Evolutionary conservation across 352 stramenopile species (phyloP), one percentile per base, ranked within the genome.

Genomic region (Globisporangium heterothallicum): DNA sequence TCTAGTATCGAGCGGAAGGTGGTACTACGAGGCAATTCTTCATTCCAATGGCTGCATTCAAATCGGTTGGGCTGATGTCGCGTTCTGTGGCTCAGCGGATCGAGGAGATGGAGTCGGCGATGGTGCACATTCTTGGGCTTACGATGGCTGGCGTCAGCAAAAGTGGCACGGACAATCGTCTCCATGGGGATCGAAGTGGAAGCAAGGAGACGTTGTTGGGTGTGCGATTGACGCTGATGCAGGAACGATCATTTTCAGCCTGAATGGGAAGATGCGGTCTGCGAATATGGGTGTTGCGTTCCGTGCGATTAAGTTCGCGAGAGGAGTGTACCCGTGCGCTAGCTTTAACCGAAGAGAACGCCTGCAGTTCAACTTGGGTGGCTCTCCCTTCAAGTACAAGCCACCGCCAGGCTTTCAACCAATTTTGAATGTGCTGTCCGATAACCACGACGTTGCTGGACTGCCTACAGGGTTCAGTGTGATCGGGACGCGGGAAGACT

Each of bases 11-110:
- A 79, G 41, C 35, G 86, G 88, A 3, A 63, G 79, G 36, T 96
- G 86, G 86, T 96, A 96, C 59, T 97, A 94, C 58, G 89, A 98
- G 78, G 92, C 92, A n/a, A 88, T 76, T n/a, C 57, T 98, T 16
- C 69, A 89, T 46, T 96, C 88, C 0, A 95, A 94, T 30, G 92
- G 92, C 40, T 94, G 93, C 52, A 97, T 97, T 60, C 92, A 98
- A 63, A 95, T 98, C 49, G 92, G 92, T 3, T 97, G 91, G 92
- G 86, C 87, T 21, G 86, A 96, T 57, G 79, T 90, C 9, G 80
- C 81, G 8, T 97, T 97, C 46, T 92, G 66, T 12, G 84, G 86
- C 24, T 84, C 89, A 21, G 85, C 88, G 19, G 84, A 91, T 48
- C 69, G 87, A 29, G 92, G 90, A 30, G 84, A 97, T 67, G 92